Conservation (phyloP, 345 rosid genomes). For the Sonneratia caseolaris region DNA sequence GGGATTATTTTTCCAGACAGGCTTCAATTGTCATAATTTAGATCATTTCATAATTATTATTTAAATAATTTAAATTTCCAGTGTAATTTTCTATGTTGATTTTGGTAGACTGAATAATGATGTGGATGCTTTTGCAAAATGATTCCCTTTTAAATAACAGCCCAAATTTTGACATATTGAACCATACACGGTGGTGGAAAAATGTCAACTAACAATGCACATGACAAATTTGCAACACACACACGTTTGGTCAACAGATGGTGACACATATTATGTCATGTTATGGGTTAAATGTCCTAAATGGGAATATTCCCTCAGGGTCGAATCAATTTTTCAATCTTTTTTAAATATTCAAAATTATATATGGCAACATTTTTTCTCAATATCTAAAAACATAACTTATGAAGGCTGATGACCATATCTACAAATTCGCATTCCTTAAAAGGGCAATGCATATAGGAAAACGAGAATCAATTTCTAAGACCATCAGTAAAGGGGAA, state of each 20-base stretch:
- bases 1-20: not conserved
- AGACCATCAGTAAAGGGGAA: not conserved
- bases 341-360: not conserved
- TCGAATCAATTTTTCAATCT: not conserved
- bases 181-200: not conserved
- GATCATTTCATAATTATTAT: not conserved
- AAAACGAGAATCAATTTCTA: not conserved
- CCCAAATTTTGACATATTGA: not conserved
- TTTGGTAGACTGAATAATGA: not conserved
- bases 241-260: not conserved
- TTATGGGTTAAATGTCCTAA: not conserved
- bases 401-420: not conserved
- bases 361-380: not conserved
- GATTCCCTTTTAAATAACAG: not conserved
- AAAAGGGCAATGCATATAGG: not conserved
- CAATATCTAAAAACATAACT: not conserved
- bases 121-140: not conserved
- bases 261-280: conserved; percentile 1
- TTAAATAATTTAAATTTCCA: not conserved
- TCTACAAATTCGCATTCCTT: not conserved
- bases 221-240: not conserved
- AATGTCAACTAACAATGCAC: not conserved
- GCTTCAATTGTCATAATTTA: not conserved
- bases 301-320: not conserved
- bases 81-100: not conserved